These are phyloP conservation scores for Ilex paraguariensis DNA, from an alignment of 305 asterid species.

Conservation along the genomic window DNA sequence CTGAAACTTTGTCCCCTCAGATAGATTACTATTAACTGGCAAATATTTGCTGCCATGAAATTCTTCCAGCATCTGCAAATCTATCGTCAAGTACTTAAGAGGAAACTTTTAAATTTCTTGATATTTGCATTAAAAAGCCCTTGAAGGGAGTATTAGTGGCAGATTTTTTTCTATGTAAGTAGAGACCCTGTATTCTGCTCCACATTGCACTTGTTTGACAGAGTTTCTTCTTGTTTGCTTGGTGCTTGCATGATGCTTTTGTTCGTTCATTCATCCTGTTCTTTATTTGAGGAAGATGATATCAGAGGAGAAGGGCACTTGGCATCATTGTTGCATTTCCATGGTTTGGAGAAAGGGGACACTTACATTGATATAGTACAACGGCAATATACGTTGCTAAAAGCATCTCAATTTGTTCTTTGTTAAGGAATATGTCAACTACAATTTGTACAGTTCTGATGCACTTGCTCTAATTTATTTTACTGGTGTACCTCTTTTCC, in stretches of 20 bases:
- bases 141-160: not conserved
- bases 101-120: not conserved
- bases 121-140: not conserved
- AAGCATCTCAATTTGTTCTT: not conserved
- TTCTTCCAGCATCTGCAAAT: too few species aligned
- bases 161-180: not conserved
- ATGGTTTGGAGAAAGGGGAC: too few species aligned
- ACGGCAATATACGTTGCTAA: too few species aligned
- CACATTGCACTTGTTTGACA: not conserved
- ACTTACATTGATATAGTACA: too few species aligned
- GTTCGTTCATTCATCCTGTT: too few species aligned
- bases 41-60: too few species aligned
- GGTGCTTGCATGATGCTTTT: not conserved
- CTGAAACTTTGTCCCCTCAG: too few species aligned
- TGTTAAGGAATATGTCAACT: slow-evolving; percentile 4
- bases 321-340: too few species aligned
- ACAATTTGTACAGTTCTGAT: slow-evolving; percentile 9
- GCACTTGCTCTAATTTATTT: slow-evolving; percentile 11
- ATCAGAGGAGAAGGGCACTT: too few species aligned
- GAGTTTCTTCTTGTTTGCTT: not conserved
- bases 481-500: not conserved
- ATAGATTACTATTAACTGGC: too few species aligned
- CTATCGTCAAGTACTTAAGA: too few species aligned
- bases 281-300: too few species aligned
- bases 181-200: not conserved